These are phyloP conservation scores for Nepenthes mirabilis DNA, from an alignment of 148 eudicot genomes.

Conservation along the genomic window DNA sequence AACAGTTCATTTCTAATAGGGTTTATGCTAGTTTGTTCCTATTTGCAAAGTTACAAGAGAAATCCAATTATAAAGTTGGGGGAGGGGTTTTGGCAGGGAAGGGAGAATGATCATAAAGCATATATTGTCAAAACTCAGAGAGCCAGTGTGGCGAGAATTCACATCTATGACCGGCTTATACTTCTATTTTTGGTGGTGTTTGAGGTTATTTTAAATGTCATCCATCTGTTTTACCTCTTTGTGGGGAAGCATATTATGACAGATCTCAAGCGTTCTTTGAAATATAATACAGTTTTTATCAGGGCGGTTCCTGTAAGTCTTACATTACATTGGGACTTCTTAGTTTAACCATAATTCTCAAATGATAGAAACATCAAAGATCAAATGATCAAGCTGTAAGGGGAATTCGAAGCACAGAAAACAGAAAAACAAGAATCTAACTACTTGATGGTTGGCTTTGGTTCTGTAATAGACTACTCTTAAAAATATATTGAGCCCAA, in stretches of 20 bases:
- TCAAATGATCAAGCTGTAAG: no score
- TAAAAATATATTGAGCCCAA: no score
- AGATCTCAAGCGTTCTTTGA: conserved; percentile 54
- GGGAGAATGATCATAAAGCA: not conserved
- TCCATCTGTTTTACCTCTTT: conserved; percentile 58
- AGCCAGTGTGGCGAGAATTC: conserved; percentile 40
- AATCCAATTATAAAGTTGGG: no score
- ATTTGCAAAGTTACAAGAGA: no score
- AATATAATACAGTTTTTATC: conserved; percentile 44
- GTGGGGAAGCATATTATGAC: conserved; percentile 69
- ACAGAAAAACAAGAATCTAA: no score
- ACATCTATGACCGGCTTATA: conserved; percentile 62
- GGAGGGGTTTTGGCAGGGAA: not conserved
- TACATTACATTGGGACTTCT: not conserved
- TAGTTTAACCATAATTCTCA: no score
- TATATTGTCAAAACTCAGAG: conserved; percentile 28
- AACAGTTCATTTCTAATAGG: no score
- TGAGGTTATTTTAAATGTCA: conserved; percentile 24
- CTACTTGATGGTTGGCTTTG: no score
- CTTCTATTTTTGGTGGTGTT: conserved; percentile 36
- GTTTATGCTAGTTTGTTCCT: no score
- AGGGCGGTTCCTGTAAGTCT: conserved; percentile 65
- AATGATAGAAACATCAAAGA: no score
- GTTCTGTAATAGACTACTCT: no score
- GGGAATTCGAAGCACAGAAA: no score